Conservation (phyloP, 2,329 filamentous ascomycete genomes). For the Aspergillus fijiensis region DNA sequence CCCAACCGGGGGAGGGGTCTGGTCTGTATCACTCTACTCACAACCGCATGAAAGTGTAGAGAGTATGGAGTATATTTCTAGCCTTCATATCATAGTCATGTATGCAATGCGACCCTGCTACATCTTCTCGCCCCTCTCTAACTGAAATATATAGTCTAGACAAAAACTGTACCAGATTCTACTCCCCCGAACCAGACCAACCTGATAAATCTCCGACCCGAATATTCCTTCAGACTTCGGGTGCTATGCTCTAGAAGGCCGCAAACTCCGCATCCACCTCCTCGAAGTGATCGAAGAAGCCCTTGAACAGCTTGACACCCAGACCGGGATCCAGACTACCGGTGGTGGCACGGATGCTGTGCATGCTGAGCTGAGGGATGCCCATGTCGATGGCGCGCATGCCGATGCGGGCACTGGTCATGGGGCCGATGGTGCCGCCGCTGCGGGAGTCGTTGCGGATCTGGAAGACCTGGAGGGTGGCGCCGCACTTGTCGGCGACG, state of each 20-base stretch:
- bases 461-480: constrained; percentile 82
- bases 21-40: too few species aligned
- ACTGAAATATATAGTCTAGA: too few species aligned
- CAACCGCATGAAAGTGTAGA: too few species aligned
- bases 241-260: constrained; percentile 27
- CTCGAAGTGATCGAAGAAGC: constrained; percentile 84
- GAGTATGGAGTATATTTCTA: too few species aligned
- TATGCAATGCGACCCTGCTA: too few species aligned
- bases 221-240: background rate
- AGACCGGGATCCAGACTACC: constrained; percentile 82
- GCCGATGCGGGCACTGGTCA: constrained; percentile 77
- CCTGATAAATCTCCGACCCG: background rate
- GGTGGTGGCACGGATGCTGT: constrained; percentile 84
- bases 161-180: too few species aligned
- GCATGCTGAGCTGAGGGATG: constrained; percentile 91
- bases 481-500: constrained; percentile 71
- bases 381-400: constrained; percentile 83
- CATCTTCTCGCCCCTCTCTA: too few species aligned
- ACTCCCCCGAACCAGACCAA: background rate
- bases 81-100: too few species aligned
- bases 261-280: constrained; percentile 76
- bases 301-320: constrained; percentile 84
- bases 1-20: too few species aligned
- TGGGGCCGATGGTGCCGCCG: constrained; percentile 93
- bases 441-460: constrained; percentile 88